A percentile compares a stretch with the other conserved stretches of the same genome.
Conservation (phyloP, 2,329 filamentous ascomycete genomes). For the Clonostachys rosea region DNA sequence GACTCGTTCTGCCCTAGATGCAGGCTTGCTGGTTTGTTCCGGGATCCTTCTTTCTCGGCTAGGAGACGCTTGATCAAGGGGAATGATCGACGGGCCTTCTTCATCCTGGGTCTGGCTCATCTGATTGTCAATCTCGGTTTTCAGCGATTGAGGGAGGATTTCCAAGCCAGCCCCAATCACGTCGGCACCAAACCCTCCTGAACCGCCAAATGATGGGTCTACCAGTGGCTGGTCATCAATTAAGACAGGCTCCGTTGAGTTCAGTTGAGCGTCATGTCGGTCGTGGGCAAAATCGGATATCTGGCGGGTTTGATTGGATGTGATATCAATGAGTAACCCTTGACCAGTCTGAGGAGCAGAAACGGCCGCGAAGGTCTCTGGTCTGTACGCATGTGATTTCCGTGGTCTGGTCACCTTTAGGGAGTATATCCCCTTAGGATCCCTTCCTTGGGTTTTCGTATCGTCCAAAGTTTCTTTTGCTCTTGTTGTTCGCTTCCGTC, state of each 20-base stretch:
- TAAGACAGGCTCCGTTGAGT: neutral
- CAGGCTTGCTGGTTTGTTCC: neutral
- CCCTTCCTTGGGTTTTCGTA: no score
- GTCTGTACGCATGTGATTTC: neutral
- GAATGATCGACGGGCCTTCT: no score
- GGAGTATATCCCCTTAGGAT: conserved; percentile 3
- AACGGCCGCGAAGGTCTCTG: neutral
- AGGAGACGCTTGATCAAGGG: no score
- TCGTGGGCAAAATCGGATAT: neutral
- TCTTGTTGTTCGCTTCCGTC: no score
- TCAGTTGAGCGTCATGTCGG: neutral
- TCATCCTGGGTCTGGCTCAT: no score
- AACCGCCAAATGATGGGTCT: no score
- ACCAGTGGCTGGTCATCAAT: neutral
- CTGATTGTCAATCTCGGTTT: no score
- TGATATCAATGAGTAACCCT: neutral
- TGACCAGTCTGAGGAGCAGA: neutral
- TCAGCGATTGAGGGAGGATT: no score
- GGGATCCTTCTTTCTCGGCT: no score
- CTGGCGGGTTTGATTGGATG: neutral
- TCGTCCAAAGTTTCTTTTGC: no score
- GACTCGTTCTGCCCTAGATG: neutral
- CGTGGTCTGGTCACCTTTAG: neutral
- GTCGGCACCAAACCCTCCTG: no score
- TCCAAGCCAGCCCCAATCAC: no score